These are phyloP conservation scores for Lachnellula arida DNA, from an alignment of 2,329 filamentous ascomycete species.

Conservation along the genomic window DNA sequence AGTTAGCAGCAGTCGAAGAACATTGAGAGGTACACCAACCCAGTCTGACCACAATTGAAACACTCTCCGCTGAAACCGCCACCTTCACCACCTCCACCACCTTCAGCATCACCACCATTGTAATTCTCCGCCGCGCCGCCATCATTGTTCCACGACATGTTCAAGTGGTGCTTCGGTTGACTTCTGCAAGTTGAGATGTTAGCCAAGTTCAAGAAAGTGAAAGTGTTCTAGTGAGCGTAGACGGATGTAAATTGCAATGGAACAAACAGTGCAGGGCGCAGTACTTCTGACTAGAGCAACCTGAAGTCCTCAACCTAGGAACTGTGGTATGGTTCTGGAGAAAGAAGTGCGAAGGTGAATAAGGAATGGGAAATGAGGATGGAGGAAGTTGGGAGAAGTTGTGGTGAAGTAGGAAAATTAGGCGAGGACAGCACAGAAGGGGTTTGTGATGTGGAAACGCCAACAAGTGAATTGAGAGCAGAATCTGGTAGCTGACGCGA, in stretches of 20 bases:
- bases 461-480: neutral
- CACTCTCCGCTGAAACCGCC: constrained; percentile 43
- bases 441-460: neutral
- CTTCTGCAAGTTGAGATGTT: neutral
- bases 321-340: neutral
- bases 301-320: neutral
- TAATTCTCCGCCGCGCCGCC: constrained; percentile 5
- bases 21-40: constrained; percentile 32
- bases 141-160: constrained; percentile 28
- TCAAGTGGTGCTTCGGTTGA: neutral
- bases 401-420: no score
- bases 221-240: neutral
- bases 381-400: neutral
- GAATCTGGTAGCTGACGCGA: no score
- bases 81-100: constrained; percentile 6
- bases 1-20: neutral
- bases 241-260: neutral
- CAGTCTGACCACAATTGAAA: constrained; percentile 55
- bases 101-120: constrained; percentile 8
- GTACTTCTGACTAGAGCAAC: neutral
- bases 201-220: neutral
- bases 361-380: neutral
- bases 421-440: no score
- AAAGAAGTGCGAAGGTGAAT: neutral
- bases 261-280: neutral